phyloP scores from a whole-genome alignment of 208 protist genomes.

The Tritrichomonas musculus region DNA sequence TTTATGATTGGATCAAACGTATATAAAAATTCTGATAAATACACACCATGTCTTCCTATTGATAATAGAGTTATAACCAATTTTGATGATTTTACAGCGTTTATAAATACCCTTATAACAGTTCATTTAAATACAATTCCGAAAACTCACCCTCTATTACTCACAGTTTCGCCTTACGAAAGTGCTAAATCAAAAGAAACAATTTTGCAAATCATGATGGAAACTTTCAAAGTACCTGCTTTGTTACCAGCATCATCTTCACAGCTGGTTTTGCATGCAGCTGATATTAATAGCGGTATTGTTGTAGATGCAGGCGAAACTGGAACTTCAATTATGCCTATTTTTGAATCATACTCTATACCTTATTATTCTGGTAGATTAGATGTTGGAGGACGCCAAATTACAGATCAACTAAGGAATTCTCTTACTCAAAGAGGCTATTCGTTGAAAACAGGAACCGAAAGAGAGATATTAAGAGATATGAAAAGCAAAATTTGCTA shows the following conservation, averaged over 20 bases:
- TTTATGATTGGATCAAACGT: too few species aligned
- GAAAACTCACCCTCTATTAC: conserved; percentile 72
- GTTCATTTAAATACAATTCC: too few species aligned
- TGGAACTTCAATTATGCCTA: conserved; percentile 84
- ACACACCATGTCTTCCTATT: too few species aligned
- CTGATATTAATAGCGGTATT: conserved; percentile 67
- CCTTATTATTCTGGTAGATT: conserved; percentile 50
- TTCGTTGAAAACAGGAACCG: conserved; percentile 54
- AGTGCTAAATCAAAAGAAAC: conserved; percentile 69
- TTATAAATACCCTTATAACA: too few species aligned
- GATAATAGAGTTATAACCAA: too few species aligned
- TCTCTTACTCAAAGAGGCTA: conserved; percentile 53
- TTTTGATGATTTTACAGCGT: too few species aligned
- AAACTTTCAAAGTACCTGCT: conserved; percentile 65
- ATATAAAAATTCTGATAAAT: too few species aligned
- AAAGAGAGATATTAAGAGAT: conserved; percentile 61
- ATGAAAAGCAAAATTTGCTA: conserved; percentile 67
- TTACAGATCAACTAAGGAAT: conserved; percentile 59
- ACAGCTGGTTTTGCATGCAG: conserved; percentile 72
- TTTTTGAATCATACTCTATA: conserved; percentile 70
- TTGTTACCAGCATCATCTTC: conserved; percentile 75
- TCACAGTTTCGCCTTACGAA: conserved; percentile 69
- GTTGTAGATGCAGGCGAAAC: conserved; percentile 85
- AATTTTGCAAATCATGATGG: conserved; percentile 71
- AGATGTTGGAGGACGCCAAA: conserved; percentile 60